Percentiles rank a stretch among this genome's conserved stretches.
phyloP scores from a whole-genome alignment of 208 protist species.

The Plasmodiophora brassicae region DNA sequence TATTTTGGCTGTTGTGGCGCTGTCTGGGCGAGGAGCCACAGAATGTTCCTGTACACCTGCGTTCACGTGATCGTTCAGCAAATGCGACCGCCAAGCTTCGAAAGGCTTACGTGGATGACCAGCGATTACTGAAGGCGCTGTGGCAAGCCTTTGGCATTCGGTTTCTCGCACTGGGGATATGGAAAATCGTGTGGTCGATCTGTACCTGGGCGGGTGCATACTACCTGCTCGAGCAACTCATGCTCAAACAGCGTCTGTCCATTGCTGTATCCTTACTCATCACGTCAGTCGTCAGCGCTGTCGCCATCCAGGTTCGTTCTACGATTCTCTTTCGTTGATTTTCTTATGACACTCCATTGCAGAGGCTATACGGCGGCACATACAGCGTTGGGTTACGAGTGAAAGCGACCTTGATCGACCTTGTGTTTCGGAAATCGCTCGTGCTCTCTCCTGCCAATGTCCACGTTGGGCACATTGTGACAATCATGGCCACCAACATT shows the following conservation, averaged over 20 bases:
- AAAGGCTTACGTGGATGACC: background rate
- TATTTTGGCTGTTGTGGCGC: constrained; percentile 1
- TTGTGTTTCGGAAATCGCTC: background rate
- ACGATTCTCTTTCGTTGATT: constrained; percentile 18
- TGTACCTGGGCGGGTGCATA: background rate
- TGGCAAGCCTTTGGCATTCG: background rate
- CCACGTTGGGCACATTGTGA: constrained; percentile 11
- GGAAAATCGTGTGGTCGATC: background rate
- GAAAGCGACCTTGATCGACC: background rate
- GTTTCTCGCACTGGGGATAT: background rate
- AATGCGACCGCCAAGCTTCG: background rate
- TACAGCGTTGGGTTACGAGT: background rate
- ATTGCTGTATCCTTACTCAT: background rate
- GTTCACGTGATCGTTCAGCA: background rate
- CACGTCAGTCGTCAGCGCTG: background rate
- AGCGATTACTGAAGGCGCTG: background rate
- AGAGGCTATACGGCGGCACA: background rate
- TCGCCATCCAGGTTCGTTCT: background rate
- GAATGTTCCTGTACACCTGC: background rate
- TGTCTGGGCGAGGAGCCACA: background rate
- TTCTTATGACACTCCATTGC: too few relatives aligned
- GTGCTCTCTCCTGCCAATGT: constrained; percentile 1
- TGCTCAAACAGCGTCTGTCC: background rate
- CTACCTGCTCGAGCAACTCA: background rate
- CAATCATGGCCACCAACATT: background rate